Base-by-base conservation (phyloP, 331 rosid genomes). In the Malus hybrid region DNA sequence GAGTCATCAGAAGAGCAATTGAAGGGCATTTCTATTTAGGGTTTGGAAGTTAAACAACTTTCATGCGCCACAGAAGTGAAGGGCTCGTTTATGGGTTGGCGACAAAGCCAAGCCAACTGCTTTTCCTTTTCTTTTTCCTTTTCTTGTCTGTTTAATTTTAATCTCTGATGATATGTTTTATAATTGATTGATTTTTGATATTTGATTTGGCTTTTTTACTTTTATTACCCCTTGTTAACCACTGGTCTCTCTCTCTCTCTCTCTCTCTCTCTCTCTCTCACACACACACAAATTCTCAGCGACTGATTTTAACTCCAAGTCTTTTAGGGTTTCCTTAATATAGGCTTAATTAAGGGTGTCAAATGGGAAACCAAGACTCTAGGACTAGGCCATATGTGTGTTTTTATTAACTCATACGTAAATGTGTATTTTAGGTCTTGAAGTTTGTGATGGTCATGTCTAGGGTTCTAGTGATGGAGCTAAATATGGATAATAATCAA, bases 81-180 rank as follows among this genome's bases (percentile, higher is more conserved):
- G 85, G 85, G 83, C 57, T 78, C 75, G 90, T 87, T 91, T 90
- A 73, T 27, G 93, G 91, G 80, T 71, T 73, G 77, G 76, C 87
- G 88, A 85, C 75, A 90, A 90, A 76, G 87, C 90, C 86, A 83
- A 86, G 20, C 82, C 88, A 74, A 84, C 82, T 78, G 85, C 84
- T 22, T 10, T 67, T 34, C 44, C 63, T 69, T 80, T 69, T 61
- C 6, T 46, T 27, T 27, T 44, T 15, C 5, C 12, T 1, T 52
- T 50, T 9, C 63, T 70, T 70, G 48, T 42, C 48, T 42, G 48
- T 42, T 59, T 11, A 13, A 20, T 59, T 59, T 59, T 10, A 59
- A 59, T 59, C 65, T 59, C 7, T 59, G 31, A 55, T 59, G 31
- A 18, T 59, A 2, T 59, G 13, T 14, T 28, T 10, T 10, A 42